Evolutionary conservation across 129 eudicot species (phyloP).

Genomic region (Saposhnikovia divaricata): DNA sequence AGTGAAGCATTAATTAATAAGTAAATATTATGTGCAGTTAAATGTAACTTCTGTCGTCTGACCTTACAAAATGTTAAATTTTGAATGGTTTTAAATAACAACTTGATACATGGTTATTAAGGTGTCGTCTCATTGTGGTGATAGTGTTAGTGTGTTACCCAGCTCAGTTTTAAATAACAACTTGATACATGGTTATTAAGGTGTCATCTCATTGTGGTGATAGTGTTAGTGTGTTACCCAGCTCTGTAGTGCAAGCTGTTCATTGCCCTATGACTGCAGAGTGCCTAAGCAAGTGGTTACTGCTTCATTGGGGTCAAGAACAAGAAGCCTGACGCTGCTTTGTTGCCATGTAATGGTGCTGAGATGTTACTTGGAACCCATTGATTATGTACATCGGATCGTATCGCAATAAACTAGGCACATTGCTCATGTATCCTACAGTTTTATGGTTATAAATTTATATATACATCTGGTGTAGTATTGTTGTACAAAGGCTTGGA

Average conservation of each 20-base stretch:
- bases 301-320: neutral
- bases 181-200: neutral
- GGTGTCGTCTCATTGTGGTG: neutral
- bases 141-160: neutral
- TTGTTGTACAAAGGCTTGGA: too few relatives aligned
- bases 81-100: neutral
- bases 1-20: neutral
- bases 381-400: too few relatives aligned
- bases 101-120: neutral
- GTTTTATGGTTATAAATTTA: neutral
- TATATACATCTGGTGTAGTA: too few relatives aligned
- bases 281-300: too few relatives aligned
- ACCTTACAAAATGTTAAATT: neutral
- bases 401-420: neutral
- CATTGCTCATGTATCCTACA: neutral
- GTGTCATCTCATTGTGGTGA: neutral
- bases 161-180: neutral
- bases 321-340: neutral
- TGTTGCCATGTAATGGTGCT: neutral
- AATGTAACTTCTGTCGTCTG: neutral
- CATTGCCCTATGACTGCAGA: neutral
- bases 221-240: neutral
- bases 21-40: neutral
- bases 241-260: neutral
- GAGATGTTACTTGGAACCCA: too few relatives aligned